phyloP scores from a whole-genome alignment of 306 rosid genomes.

The Chamaecrista fasciculata region DNA sequence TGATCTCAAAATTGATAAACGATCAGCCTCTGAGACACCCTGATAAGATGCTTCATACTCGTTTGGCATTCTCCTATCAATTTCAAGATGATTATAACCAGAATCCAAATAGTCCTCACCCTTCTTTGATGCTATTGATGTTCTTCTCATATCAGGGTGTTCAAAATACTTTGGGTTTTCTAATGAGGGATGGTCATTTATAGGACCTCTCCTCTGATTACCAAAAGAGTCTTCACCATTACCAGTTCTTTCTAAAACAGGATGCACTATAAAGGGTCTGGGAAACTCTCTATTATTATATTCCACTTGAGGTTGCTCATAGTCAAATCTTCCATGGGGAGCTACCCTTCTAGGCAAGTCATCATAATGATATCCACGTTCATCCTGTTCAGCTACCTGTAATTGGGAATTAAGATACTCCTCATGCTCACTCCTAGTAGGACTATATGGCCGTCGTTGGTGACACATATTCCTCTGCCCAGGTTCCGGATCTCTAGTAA shows the following conservation, averaged over 20 bases:
- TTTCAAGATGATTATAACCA: constrained; percentile 43
- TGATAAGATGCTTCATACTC: constrained; percentile 46
- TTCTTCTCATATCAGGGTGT: constrained; percentile 51
- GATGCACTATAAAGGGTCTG: constrained; percentile 40
- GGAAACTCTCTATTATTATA: constrained; percentile 53
- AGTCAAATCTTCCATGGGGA: constrained; percentile 47
- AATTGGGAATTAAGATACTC: constrained; percentile 47
- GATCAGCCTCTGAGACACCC: constrained; percentile 44
- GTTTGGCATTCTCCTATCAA: constrained; percentile 50
- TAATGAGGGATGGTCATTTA: constrained; percentile 39
- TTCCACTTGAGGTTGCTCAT: constrained; percentile 45
- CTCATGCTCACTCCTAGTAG: constrained; percentile 41
- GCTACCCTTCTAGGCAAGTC: constrained; percentile 51
- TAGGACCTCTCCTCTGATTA: constrained; percentile 40
- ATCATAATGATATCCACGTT: constrained; percentile 49
- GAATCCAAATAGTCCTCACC: constrained; percentile 47
- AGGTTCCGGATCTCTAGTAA: constrained; percentile 47
- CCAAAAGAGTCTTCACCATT: constrained; percentile 42
- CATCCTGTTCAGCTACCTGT: constrained; percentile 45
- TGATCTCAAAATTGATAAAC: constrained; percentile 40
- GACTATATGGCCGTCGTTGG: constrained; percentile 50
- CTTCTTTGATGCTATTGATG: constrained; percentile 46
- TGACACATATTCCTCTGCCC: constrained; percentile 45
- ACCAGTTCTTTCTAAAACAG: constrained; percentile 45
- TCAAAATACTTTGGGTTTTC: constrained; percentile 43